phyloP scores from a whole-genome alignment of 768 basidiomycete species.

The Cystobasidiopsis lactophilus region DNA sequence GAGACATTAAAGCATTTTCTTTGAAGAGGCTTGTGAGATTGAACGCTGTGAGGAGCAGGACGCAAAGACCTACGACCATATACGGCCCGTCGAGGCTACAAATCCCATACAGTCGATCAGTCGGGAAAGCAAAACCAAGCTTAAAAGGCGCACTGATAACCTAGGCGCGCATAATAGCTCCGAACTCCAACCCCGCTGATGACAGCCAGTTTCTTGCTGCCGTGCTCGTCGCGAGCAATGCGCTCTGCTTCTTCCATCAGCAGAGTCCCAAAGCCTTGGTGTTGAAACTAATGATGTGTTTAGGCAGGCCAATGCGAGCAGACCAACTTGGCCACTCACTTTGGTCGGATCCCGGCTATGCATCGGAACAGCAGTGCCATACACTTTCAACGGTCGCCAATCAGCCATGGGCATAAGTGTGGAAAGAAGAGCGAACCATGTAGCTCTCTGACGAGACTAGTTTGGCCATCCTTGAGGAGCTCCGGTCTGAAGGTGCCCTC shows the following conservation, averaged over 20 bases:
- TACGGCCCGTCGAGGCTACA: conserved; percentile 71
- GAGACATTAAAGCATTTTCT: conserved; percentile 6
- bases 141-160: conserved; percentile 33
- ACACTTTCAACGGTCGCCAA: conserved; percentile 32
- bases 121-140: neutral
- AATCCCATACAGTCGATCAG: no score
- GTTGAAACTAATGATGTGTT: conserved; percentile 15
- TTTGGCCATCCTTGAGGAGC: conserved; percentile 46
- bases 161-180: conserved; percentile 85
- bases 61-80: conserved; percentile 72
- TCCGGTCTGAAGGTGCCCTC: conserved; percentile 94
- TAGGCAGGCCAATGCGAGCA: conserved; percentile 1
- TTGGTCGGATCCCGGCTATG: conserved; percentile 94
- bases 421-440: conserved; percentile 29
- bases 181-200: conserved; percentile 94
- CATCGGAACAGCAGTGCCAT: conserved; percentile 92
- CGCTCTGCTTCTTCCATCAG: conserved; percentile 98
- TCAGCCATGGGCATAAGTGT: neutral
- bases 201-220: conserved; percentile 84
- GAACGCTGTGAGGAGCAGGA: no score
- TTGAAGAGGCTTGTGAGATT: neutral
- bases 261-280: conserved; percentile 78
- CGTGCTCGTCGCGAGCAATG: conserved; percentile 91
- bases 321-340: conserved; percentile 87
- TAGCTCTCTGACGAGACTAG: conserved; percentile 80